phyloP scores from a whole-genome alignment of 257 asterid species.

The Solanum habrochaites region DNA sequence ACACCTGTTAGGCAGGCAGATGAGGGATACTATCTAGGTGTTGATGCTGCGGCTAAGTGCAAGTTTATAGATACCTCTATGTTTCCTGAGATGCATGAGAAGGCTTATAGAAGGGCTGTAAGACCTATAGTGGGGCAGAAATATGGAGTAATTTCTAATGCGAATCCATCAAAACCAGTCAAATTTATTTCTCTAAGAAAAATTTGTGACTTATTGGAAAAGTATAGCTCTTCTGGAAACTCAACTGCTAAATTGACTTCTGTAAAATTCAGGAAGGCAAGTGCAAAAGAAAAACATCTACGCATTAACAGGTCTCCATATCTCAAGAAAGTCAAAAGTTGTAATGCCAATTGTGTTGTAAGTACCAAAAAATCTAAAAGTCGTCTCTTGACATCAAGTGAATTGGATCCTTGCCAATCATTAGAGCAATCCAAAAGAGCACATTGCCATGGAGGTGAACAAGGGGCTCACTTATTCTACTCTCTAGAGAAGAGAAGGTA shows the following conservation, averaged over 20 bases:
- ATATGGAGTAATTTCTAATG: slow-evolving; percentile 55
- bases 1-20: slow-evolving; percentile 11
- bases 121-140: slow-evolving; percentile 42
- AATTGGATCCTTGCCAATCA: slow-evolving; percentile 13
- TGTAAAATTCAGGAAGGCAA: slow-evolving; percentile 11
- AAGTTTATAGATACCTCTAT: slow-evolving; percentile 12
- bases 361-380: background rate
- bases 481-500: slow-evolving; percentile 13
- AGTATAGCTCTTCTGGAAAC: slow-evolving; percentile 4
- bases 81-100: slow-evolving; percentile 7
- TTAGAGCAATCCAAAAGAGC: slow-evolving; percentile 12
- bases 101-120: slow-evolving; percentile 9
- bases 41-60: slow-evolving; percentile 13
- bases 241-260: slow-evolving; percentile 10
- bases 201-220: slow-evolving; percentile 15
- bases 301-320: slow-evolving; percentile 4
- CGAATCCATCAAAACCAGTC: slow-evolving; percentile 24
- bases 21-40: slow-evolving; percentile 5
- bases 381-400: background rate
- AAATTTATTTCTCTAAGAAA: slow-evolving; percentile 32
- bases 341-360: background rate
- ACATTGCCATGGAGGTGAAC: slow-evolving; percentile 9
- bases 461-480: slow-evolving; percentile 11
- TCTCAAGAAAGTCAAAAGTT: slow-evolving; percentile 8
- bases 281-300: slow-evolving; percentile 1